phyloP scores from a whole-genome alignment of 108 stramenopile species.

The Nitzschia sp. region DNA sequence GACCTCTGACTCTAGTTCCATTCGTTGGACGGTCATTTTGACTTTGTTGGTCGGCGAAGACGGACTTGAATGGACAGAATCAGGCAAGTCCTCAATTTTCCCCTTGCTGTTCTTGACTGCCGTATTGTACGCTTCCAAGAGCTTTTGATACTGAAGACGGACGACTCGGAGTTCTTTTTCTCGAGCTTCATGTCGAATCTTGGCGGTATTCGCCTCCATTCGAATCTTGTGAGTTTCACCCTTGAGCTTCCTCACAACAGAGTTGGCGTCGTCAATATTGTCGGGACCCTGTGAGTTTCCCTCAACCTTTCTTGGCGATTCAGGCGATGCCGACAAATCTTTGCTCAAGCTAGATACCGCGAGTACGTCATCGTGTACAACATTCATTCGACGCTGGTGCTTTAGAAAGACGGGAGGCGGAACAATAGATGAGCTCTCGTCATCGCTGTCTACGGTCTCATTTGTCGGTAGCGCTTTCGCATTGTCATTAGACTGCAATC shows the following conservation, averaged over 20 bases:
- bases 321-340: no score
- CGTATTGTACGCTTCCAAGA: constrained; percentile 1
- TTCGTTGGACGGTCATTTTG: neutral
- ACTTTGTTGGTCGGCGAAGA: neutral
- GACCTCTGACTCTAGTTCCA: constrained; percentile 1
- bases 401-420: constrained; percentile 3
- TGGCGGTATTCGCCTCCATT: constrained; percentile 7
- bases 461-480: no score
- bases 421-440: neutral
- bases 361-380: constrained; percentile 1
- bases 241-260: constrained; percentile 5
- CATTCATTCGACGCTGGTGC: constrained; percentile 3
- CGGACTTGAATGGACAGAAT: neutral
- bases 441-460: no score
- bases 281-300: constrained; percentile 4
- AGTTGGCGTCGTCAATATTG: constrained; percentile 8
- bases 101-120: neutral
- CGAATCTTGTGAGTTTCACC: constrained; percentile 10
- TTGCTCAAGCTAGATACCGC: no score
- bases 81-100: neutral
- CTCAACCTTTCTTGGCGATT: no score
- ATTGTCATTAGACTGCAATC: no score
- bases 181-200: constrained; percentile 13
- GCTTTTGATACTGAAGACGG: constrained; percentile 12
- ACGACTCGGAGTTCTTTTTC: constrained; percentile 20